phyloP scores from a whole-genome alignment of 768 basidiomycete species.

The Tulasnella sp. region DNA sequence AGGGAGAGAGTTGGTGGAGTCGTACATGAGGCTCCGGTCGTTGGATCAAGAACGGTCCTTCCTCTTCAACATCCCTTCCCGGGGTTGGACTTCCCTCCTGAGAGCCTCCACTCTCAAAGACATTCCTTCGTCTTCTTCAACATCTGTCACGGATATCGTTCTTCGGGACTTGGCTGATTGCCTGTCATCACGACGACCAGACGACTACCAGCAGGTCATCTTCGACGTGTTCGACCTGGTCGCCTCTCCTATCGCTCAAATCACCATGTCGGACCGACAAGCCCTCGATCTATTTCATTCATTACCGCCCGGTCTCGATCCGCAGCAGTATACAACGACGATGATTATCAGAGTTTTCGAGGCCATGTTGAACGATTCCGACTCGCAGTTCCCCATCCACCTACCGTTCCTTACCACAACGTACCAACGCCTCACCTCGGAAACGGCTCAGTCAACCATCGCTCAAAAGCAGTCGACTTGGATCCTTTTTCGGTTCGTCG shows the following conservation, averaged over 20 bases:
- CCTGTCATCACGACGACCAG: conserved; percentile 9
- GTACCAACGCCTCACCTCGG: conserved; percentile 14
- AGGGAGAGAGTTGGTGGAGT: background rate
- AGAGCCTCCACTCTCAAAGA: background rate
- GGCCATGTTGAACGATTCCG: conserved; percentile 19
- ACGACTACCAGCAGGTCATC: conserved; percentile 19
- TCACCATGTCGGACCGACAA: background rate
- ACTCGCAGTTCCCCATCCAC: conserved; percentile 17
- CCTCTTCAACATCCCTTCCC: conserved; percentile 2
- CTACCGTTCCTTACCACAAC: conserved; percentile 15
- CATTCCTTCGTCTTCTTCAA: background rate
- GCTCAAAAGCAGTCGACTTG: background rate
- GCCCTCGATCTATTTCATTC: conserved; percentile 8
- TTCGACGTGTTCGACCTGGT: conserved; percentile 16
- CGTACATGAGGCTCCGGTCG: background rate
- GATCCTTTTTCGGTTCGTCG: background rate
- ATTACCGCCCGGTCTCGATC: background rate
- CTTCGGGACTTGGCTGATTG: conserved; percentile 13
- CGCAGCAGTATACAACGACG: background rate
- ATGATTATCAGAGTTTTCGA: conserved; percentile 17
- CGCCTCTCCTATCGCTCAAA: background rate
- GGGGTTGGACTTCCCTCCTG: background rate
- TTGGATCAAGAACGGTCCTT: background rate
- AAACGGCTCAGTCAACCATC: background rate
- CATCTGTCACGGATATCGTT: background rate